phyloP scores from a whole-genome alignment of 371 early-diverging fungal genomes.

The Mortierella sp. region DNA sequence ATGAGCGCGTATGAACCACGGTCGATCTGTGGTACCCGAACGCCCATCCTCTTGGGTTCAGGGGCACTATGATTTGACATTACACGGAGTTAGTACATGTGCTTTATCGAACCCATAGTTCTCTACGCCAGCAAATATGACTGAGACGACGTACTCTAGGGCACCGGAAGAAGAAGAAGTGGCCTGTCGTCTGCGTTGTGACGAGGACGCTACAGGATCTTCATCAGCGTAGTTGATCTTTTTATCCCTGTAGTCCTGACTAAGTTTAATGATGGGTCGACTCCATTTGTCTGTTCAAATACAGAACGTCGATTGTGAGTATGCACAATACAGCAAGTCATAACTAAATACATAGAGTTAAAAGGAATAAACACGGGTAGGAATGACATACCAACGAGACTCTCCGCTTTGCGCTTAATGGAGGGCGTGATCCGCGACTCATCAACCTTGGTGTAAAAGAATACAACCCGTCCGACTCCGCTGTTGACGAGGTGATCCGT shows the following conservation, averaged over 20 bases:
- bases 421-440: constrained; percentile 73
- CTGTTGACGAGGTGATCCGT: constrained; percentile 91
- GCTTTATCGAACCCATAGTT: neutral
- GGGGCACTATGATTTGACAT: constrained; percentile 1
- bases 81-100: too few species aligned
- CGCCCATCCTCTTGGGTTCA: constrained; percentile 29
- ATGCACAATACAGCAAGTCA: too few species aligned
- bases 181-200: constrained; percentile 33
- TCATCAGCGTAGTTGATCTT: constrained; percentile 49
- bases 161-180: constrained; percentile 4
- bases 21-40: constrained; percentile 42
- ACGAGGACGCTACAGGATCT: constrained; percentile 1
- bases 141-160: constrained; percentile 33
- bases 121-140: neutral
- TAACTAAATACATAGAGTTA: too few species aligned
- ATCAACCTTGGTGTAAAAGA: constrained; percentile 94
- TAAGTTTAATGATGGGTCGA: constrained; percentile 84
- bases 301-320: neutral
- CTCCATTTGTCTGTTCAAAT: constrained; percentile 80
- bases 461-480: constrained; percentile 89
- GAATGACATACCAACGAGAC: constrained; percentile 73
- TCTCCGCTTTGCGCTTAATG: constrained; percentile 83
- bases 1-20: constrained; percentile 42
- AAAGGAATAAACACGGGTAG: too few species aligned
- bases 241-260: constrained; percentile 81